Base-by-base conservation (phyloP, 176 grass and related monocot genomes). In the Pontederia paniculata region DNA sequence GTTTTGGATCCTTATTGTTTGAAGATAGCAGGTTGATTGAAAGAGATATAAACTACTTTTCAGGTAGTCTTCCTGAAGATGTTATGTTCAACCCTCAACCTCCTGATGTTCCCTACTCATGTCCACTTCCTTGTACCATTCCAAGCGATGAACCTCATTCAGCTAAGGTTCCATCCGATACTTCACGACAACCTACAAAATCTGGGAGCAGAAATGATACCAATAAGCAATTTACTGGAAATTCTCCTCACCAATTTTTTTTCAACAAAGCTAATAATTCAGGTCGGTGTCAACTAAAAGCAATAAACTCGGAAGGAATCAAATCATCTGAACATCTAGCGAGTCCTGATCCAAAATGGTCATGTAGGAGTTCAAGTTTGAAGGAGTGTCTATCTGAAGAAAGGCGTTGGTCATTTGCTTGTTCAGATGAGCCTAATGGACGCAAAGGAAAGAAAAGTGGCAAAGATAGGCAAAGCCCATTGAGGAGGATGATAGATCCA, bases 401-500 rank as follows among this genome's bases (percentile, higher is more conserved):
- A 42, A 42, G 14, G 15, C 15, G 8, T 9, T 11, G 10, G 18
- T 48, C 60, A 16, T 14, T 48, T 47, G 21, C 60, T 48, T 48
- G 21, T 11, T 54, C 63, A 2, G 79, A 77, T 66, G 89, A 75
- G 58, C 76, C 57, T 49, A 66, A 68, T 48, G 74, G 68, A 63
- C 73, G 88, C 43, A 81, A 73, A 54, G 77, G 70, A 74, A 17
- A 70, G 47, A 74, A 71, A 75, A 84, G 60, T 58, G 77, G 76
- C 59, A 88, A 65, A 84, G 55, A 78, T 12, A 75, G 81, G 44
- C 87, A 82, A 44, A 93, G 94, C 62, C 94, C 94, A 17, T 74
- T 93, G 19, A 88, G 83, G 71, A 99, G 94, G 51, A 82, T 99
- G 76, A 65, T 99, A 46, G 87, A 99, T 80, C 94, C 94, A 63